Conservation (phyloP, 108 stramenopile genomes). For the Licmophora abbreviata region DNA sequence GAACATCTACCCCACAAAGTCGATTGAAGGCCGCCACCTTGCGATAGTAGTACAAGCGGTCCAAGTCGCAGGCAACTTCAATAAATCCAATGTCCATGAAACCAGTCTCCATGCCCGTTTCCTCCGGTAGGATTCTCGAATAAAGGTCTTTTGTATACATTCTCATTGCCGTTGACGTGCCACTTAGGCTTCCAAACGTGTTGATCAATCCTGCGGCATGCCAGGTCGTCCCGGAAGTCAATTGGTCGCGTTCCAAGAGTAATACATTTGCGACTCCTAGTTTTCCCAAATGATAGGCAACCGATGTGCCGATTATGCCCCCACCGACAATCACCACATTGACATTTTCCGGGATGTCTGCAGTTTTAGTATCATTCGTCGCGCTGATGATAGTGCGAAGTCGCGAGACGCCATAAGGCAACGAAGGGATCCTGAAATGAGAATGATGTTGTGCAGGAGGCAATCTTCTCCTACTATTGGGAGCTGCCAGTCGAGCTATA, state of each 20-base stretch:
- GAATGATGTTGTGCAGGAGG: too few species aligned
- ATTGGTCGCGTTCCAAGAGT: slow-evolving; percentile 42
- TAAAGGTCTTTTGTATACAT: slow-evolving; percentile 62
- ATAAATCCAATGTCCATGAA: slow-evolving; percentile 63
- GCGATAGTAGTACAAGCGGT: slow-evolving; percentile 57
- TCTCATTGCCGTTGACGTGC: slow-evolving; percentile 33
- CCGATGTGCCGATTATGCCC: slow-evolving; percentile 72
- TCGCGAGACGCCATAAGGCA: too few species aligned
- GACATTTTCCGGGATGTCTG: slow-evolving; percentile 33
- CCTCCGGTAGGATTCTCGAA: slow-evolving; percentile 34
- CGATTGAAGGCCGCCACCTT: slow-evolving; percentile 69
- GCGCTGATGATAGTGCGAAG: too few species aligned
- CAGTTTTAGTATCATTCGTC: too few species aligned
- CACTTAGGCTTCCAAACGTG: slow-evolving; percentile 43
- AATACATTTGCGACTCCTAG: slow-evolving; percentile 43
- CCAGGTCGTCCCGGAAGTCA: slow-evolving; percentile 80
- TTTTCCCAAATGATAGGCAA: slow-evolving; percentile 65
- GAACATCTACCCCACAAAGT: slow-evolving; percentile 54
- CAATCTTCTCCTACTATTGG: too few species aligned
- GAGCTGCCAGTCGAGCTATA: too few species aligned
- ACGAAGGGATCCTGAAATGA: too few species aligned
- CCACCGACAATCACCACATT: slow-evolving; percentile 69
- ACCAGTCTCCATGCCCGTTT: slow-evolving; percentile 58
- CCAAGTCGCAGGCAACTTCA: slow-evolving; percentile 50
- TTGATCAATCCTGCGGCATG: slow-evolving; percentile 80